Evolutionary conservation across 192 early-diverging fungal genomes (phyloP).

Genomic region (Coemansia sp.): DNA sequence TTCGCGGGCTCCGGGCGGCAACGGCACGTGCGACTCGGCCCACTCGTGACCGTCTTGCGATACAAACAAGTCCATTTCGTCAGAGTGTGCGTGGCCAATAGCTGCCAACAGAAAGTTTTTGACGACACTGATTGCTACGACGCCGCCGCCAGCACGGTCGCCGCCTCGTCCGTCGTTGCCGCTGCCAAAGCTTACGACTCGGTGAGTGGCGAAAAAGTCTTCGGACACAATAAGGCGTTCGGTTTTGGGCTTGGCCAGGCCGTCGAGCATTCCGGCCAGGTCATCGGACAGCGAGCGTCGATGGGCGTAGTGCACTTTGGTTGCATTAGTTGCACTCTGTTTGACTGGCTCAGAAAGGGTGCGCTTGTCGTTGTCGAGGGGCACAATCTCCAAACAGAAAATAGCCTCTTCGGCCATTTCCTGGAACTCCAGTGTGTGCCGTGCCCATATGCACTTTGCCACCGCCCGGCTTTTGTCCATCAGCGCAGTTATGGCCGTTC

Average conservation of each 20-base stretch:
- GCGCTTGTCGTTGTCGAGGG: conserved; percentile 20
- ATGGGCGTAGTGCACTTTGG: not conserved
- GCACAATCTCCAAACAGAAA: conserved; percentile 64
- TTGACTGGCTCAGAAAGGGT: not conserved
- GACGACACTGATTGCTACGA: conserved; percentile 71
- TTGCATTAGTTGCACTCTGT: not conserved
- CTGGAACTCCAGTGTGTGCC: conserved; percentile 61
- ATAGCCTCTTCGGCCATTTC: conserved; percentile 66
- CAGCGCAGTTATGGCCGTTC: conserved; percentile 22
- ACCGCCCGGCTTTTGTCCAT: conserved; percentile 43
- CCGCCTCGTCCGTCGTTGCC: conserved; percentile 53
- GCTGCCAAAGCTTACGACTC: conserved; percentile 59
- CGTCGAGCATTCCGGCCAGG: conserved; percentile 28
- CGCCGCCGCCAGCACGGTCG: conserved; percentile 60
- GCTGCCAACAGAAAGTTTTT: conserved; percentile 73
- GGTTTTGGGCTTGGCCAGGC: conserved; percentile 13
- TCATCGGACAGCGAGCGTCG: conserved; percentile 4
- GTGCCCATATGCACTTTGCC: conserved; percentile 72
- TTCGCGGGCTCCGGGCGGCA: conserved; percentile 52
- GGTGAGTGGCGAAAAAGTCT: conserved; percentile 67
- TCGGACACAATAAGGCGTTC: conserved; percentile 69
- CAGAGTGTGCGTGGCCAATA: conserved; percentile 56
- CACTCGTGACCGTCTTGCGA: conserved; percentile 67
- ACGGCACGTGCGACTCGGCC: conserved; percentile 64
- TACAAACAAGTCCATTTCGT: conserved; percentile 64